Conservation (phyloP, 2,329 filamentous ascomycete genomes). For the Sclerotinia minor region DNA sequence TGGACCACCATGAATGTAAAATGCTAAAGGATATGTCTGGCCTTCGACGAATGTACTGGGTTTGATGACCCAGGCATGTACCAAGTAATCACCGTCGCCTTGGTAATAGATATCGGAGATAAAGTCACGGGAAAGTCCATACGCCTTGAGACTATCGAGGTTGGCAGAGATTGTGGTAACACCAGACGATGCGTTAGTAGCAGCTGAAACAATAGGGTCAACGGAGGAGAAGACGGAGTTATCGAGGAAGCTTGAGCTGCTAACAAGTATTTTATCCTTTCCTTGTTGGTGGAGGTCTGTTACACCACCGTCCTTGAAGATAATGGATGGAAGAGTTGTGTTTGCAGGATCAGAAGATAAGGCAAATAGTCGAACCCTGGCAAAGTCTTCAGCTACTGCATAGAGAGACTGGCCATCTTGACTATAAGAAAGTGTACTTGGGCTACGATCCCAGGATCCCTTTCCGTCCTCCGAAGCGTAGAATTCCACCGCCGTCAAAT, state of each 20-base stretch:
- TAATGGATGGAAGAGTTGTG: constrained; percentile 21
- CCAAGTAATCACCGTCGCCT: constrained; percentile 33
- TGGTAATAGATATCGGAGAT: constrained; percentile 36
- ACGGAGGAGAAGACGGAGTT: constrained; percentile 66
- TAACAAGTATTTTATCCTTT: constrained; percentile 53
- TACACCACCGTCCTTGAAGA: constrained; percentile 21
- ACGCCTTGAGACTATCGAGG: constrained; percentile 31
- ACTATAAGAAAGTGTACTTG: constrained; percentile 44
- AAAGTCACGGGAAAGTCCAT: constrained; percentile 32
- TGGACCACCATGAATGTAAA: constrained; percentile 79
- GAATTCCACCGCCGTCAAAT: constrained; percentile 58
- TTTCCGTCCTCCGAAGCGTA: constrained; percentile 58
- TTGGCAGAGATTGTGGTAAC: constrained; percentile 28
- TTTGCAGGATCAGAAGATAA: constrained; percentile 17
- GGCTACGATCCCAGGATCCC: constrained; percentile 59
- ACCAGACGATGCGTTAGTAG: constrained; percentile 31
- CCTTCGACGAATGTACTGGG: constrained; percentile 55
- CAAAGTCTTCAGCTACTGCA: constrained; percentile 68
- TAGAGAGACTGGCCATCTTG: constrained; percentile 63
- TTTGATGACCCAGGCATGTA: constrained; percentile 34
- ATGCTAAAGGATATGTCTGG: constrained; percentile 75
- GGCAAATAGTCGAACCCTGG: constrained; percentile 55
- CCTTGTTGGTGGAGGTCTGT: constrained; percentile 42
- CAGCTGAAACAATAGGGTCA: constrained; percentile 28
- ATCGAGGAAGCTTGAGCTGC: constrained; percentile 64